Evolutionary conservation across 495 filamentous ascomycete genomes (phyloP), one percentile per base, ranked within the genome.

Genomic region (Neurospora africana): DNA sequence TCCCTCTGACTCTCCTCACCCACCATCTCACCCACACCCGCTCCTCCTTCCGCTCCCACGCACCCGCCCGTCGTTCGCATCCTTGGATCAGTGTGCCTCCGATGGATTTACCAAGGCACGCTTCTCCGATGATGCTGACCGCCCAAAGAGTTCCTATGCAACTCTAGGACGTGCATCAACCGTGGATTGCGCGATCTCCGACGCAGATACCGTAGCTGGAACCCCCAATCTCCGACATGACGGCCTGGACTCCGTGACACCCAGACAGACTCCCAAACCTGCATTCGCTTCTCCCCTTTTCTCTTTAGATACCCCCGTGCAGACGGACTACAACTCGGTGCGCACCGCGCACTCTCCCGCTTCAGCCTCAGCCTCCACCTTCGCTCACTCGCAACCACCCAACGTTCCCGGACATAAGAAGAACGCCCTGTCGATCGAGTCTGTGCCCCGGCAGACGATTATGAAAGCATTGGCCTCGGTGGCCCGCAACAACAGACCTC

Each of bases 381-480:
- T 65, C 27, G 27, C 53, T 35, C 53, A 65, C 27, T 33, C 53
- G 53, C 53, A 65, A 65, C 19, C 71, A 61, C 65, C 72, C 17
- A 58, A 58, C 30, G 33, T 72, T 58, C 73, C 67, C 65, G 79
- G 82, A 74, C 90, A 88, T 78, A 85, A 83, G 68, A 89, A 88
- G 78, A 89, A 86, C 84, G 83, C 87, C 11, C 83, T 88, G 47
- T 91, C 91, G 15, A 86, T 89, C 72, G 91, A 93, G 74, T 87
- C 89, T 38, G 87, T 95, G 72, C 92, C 93, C 33, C 89, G 90
- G 35, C 93, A 95, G 81, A 95, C 92, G 30, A 90, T 97, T 77
- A 89, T 95, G 82, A 95, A 95, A 78, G 92, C 93, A n/a, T 81
- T 96, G 70, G 92, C 91, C 41, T 93, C 93, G 21, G 87, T 90